A percentile compares a stretch with the other conserved stretches of the same genome.
Conservation (phyloP, 208 protist genomes). For the Vickermania ingenoplastis region DNA sequence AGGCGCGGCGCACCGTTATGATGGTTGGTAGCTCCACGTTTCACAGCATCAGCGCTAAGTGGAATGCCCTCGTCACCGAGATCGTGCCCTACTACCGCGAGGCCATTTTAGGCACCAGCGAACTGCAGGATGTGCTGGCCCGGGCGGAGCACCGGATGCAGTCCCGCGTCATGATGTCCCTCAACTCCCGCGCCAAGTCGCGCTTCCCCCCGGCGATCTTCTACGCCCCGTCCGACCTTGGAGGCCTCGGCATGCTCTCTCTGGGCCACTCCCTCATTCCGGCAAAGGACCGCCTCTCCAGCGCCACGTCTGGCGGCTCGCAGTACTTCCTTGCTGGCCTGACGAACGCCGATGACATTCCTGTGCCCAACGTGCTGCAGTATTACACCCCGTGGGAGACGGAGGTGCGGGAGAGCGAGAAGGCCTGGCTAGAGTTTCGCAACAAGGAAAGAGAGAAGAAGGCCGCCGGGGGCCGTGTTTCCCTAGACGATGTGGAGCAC, state of each 20-base stretch:
- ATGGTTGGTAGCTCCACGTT: constrained; percentile 99
- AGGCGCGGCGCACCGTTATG: constrained; percentile 98
- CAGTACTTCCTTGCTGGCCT: constrained; percentile 99
- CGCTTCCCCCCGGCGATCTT: constrained; percentile 99
- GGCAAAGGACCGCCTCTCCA: constrained; percentile 95
- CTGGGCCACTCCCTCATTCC: constrained; percentile 99
- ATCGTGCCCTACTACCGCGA: constrained; percentile 99
- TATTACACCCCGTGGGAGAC: constrained; percentile 99
- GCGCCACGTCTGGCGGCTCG: constrained; percentile 97
- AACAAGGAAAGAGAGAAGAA: constrained; percentile 97
- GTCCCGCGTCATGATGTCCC: constrained; percentile 99
- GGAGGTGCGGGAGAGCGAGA: constrained; percentile 99
- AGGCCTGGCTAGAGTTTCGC: constrained; percentile 99
- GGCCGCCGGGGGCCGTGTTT: constrained; percentile 95
- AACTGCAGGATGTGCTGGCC: constrained; percentile 98
- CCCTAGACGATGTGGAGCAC: constrained; percentile 99
- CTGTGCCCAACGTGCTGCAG: constrained; percentile 99
- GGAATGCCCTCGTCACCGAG: constrained; percentile 99
- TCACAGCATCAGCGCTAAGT: constrained; percentile 99
- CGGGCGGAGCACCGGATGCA: constrained; percentile 99
- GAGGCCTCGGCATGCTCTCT: constrained; percentile 99
- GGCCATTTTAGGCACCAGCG: constrained; percentile 95
- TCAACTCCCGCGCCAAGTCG: constrained; percentile 99
- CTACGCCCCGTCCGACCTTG: constrained; percentile 98
- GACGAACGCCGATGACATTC: constrained; percentile 94